phyloP scores from a whole-genome alignment of 1,284 basidiomycete genomes.

The Neolentinus lepideus region DNA sequence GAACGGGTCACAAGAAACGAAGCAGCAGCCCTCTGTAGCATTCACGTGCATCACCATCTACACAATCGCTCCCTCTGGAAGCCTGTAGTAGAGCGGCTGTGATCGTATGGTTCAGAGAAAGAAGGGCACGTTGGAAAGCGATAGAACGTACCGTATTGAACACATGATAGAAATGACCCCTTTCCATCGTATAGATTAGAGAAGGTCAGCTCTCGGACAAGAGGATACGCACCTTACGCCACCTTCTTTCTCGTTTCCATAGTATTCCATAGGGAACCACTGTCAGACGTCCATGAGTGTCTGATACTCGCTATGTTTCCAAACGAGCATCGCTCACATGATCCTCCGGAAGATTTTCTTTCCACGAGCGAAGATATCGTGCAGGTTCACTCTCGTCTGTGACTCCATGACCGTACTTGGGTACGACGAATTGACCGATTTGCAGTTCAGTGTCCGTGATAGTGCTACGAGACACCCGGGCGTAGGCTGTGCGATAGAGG shows the following conservation, averaged over 20 bases:
- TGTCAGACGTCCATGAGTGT: conserved; percentile 18
- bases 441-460: conserved; percentile 76
- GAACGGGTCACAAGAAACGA: too few species aligned
- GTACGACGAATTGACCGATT: conserved; percentile 77
- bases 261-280: conserved; percentile 76
- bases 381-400: conserved; percentile 54
- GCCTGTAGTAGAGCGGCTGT: conserved; percentile 64
- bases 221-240: conserved; percentile 30
- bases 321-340: conserved; percentile 38
- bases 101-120: too few species aligned
- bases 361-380: conserved; percentile 60
- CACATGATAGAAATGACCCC: conserved; percentile 72
- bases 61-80: conserved; percentile 42
- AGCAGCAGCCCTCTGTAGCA: too few species aligned
- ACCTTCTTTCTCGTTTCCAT: conserved; percentile 40
- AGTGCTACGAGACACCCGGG: conserved; percentile 60
- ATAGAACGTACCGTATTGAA: conserved; percentile 61
- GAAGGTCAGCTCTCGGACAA: neutral
- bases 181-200: conserved; percentile 11
- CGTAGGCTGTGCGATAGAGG: conserved; percentile 74
- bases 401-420: conserved; percentile 45
- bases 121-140: too few species aligned
- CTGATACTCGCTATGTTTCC: too few species aligned
- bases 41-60: too few species aligned
- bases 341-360: conserved; percentile 55